A percentile compares a stretch with the other conserved stretches of the same genome.
phyloP scores from a whole-genome alignment of 2,329 filamentous ascomycete genomes.

The Colletotrichum spaethianum region DNA sequence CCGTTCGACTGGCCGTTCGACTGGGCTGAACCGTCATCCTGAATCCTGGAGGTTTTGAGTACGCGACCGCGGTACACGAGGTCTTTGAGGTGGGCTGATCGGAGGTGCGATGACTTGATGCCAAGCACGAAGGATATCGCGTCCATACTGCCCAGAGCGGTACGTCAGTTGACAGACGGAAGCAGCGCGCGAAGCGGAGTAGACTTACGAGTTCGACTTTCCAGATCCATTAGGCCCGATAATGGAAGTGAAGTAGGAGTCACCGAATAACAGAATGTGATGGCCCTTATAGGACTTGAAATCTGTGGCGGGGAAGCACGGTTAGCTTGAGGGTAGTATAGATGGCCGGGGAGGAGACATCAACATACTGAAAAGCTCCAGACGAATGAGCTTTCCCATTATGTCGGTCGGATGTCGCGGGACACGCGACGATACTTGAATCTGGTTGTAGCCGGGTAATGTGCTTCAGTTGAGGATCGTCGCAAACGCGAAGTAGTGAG shows the following conservation, averaged over 20 bases:
- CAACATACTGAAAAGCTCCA: constrained; percentile 90
- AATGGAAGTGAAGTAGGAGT: constrained; percentile 99
- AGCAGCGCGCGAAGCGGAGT: constrained; percentile 8
- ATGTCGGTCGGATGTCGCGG: constrained; percentile 52
- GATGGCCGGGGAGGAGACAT: constrained; percentile 9
- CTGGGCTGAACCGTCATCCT: constrained; percentile 86
- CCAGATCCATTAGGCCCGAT: constrained; percentile 99
- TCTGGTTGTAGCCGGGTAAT: not conserved
- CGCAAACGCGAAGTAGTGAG: constrained; percentile 18
- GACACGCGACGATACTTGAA: constrained; percentile 16
- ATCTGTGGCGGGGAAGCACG: constrained; percentile 66
- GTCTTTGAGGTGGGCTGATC: constrained; percentile 93
- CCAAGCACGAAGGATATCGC: constrained; percentile 99
- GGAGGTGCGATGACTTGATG: constrained; percentile 98
- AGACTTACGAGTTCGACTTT: constrained; percentile 92
- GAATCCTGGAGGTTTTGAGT: constrained; percentile 91
- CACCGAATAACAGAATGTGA: constrained; percentile 93
- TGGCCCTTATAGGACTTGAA: constrained; percentile 99
- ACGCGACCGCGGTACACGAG: constrained; percentile 96
- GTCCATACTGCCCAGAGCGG: constrained; percentile 80
- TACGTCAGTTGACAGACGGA: constrained; percentile 43
- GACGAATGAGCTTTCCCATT: constrained; percentile 96
- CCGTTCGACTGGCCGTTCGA: constrained; percentile 74
- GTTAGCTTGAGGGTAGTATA: constrained; percentile 21
- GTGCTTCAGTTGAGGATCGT: constrained; percentile 9